phyloP scores from a whole-genome alignment of 208 protist species.

The Strigomonas oncopelti region DNA sequence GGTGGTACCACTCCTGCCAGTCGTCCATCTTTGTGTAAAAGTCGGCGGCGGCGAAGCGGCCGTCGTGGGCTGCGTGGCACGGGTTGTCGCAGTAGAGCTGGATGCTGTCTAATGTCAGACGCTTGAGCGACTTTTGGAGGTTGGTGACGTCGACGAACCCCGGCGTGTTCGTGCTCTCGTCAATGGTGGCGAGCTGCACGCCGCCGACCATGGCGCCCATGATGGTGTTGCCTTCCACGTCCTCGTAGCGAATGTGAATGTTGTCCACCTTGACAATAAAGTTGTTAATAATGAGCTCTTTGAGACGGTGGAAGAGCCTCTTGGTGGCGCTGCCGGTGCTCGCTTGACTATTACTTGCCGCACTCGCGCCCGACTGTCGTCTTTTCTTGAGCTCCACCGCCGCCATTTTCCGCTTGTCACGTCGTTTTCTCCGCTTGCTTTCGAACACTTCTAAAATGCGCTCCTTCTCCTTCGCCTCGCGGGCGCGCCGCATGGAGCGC shows the following conservation, averaged over 20 bases:
- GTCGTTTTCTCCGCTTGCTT: slow-evolving; percentile 31
- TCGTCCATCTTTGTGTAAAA: slow-evolving; percentile 41
- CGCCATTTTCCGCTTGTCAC: slow-evolving; percentile 10
- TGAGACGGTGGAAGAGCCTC: slow-evolving; percentile 65
- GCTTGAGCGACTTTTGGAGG: slow-evolving; percentile 61
- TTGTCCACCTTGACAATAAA: slow-evolving; percentile 78
- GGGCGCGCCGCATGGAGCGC: slow-evolving; percentile 45
- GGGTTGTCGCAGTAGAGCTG: slow-evolving; percentile 87
- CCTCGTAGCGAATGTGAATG: slow-evolving; percentile 87
- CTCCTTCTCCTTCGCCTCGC: slow-evolving; percentile 44
- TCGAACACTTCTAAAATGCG: slow-evolving; percentile 69
- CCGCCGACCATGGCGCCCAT: slow-evolving; percentile 69
- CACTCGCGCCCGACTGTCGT: not conserved
- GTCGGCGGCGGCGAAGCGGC: slow-evolving; percentile 14
- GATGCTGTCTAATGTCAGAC: slow-evolving; percentile 64
- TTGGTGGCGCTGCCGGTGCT: too few relatives aligned
- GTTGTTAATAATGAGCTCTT: slow-evolving; percentile 86
- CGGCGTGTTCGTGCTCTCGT: slow-evolving; percentile 56
- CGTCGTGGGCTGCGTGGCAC: slow-evolving; percentile 19
- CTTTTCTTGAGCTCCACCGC: slow-evolving; percentile 18
- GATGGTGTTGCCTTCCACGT: slow-evolving; percentile 44
- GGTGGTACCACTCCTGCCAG: slow-evolving; percentile 62
- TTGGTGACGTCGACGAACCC: slow-evolving; percentile 70
- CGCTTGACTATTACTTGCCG: not conserved
- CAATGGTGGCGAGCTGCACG: slow-evolving; percentile 74